A percentile compares a stretch with the other conserved stretches of the same genome.
Conservation (phyloP, 1,284 basidiomycete genomes). For the Abortiporus biennis region DNA sequence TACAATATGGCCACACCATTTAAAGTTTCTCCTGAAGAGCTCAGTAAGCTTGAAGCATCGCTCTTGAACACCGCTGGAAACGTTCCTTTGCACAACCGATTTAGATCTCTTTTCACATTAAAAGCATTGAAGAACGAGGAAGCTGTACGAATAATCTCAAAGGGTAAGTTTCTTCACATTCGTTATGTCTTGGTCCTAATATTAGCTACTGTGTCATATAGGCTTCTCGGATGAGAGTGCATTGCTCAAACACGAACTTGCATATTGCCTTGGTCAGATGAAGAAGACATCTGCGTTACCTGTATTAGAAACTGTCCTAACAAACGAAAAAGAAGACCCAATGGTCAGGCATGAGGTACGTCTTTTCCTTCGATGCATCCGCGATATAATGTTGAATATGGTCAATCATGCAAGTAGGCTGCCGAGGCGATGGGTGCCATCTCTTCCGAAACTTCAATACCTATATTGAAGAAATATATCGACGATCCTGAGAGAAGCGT, state of each 20-base stretch:
- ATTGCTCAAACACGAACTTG: slow-evolving; percentile 94
- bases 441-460: slow-evolving; percentile 61
- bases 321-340: slow-evolving; percentile 71
- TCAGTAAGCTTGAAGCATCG: slow-evolving; percentile 50
- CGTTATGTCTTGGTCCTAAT: background rate
- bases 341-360: slow-evolving; percentile 97
- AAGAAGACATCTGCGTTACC: slow-evolving; percentile 72
- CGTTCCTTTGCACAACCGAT: slow-evolving; percentile 83
- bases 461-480: slow-evolving; percentile 71
- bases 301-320: slow-evolving; percentile 73
- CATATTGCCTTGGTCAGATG: slow-evolving; percentile 96
- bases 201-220: slow-evolving; percentile 23
- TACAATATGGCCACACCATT: slow-evolving; percentile 12
- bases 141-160: slow-evolving; percentile 82
- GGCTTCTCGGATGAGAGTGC: slow-evolving; percentile 87
- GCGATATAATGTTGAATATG: background rate
- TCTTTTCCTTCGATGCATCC: slow-evolving; percentile 1
- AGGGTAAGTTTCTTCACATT: slow-evolving; percentile 45
- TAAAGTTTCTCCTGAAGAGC: slow-evolving; percentile 17
- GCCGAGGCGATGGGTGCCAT: slow-evolving; percentile 99
- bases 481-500: slow-evolving; percentile 76
- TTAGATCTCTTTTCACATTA: slow-evolving; percentile 90
- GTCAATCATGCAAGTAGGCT: slow-evolving; percentile 46
- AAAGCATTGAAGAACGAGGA: slow-evolving; percentile 81
- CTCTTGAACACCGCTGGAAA: slow-evolving; percentile 75